Evolutionary conservation across 1,284 basidiomycete genomes (phyloP).

Genomic region (Ganoderma sp.): DNA sequence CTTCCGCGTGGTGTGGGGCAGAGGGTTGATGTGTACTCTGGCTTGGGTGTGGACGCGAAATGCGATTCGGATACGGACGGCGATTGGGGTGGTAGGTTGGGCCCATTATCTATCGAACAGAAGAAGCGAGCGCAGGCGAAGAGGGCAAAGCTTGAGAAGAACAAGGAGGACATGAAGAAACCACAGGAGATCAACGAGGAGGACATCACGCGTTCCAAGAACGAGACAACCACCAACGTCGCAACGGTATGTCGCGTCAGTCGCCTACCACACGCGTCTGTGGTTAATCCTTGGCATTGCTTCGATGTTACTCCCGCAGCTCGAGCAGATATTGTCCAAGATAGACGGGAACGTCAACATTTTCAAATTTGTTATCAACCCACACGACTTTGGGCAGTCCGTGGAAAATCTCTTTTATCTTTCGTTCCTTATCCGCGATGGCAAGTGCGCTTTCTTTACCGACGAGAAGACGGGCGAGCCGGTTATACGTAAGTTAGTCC

Average conservation of each 20-base stretch:
- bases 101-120: constrained; percentile 77
- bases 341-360: constrained; percentile 66
- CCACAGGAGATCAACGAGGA: constrained; percentile 80
- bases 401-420: constrained; percentile 95
- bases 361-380: constrained; percentile 87
- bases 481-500: constrained; percentile 64
- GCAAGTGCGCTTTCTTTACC: constrained; percentile 73
- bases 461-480: constrained; percentile 68
- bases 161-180: constrained; percentile 66
- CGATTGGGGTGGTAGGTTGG: constrained; percentile 58
- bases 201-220: constrained; percentile 77
- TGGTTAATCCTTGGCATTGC: not conserved
- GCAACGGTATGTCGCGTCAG: constrained; percentile 50
- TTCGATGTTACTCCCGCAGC: constrained; percentile 42
- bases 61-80: not conserved
- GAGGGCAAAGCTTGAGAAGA: constrained; percentile 75
- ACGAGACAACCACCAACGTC: constrained; percentile 85
- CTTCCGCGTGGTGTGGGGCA: not conserved
- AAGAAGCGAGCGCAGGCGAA: constrained; percentile 68
- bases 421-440: constrained; percentile 89
- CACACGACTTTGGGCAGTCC: constrained; percentile 86
- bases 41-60: not conserved
- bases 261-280: not conserved
- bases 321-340: constrained; percentile 59
- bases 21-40: not conserved